Conservation (phyloP, 371 early-diverging fungal genomes). For the Rhizopus sp. region DNA sequence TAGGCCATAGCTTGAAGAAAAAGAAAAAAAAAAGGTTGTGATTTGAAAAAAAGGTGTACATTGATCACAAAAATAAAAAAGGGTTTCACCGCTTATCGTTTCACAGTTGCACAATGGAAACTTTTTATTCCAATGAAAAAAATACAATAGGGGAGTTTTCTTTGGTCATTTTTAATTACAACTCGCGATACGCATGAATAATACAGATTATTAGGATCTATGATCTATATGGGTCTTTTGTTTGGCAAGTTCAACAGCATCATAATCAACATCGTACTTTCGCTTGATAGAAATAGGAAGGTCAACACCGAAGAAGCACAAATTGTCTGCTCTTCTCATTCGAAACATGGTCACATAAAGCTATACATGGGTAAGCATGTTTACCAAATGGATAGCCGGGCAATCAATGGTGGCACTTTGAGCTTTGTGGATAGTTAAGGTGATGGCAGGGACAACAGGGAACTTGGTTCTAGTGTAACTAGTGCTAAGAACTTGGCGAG, state of each 20-base stretch:
- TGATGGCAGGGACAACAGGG: neutral
- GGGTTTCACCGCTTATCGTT: neutral
- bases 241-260: neutral
- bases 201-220: no score
- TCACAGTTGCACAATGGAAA: neutral
- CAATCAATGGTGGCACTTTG: slow-evolving; percentile 4
- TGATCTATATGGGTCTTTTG: neutral
- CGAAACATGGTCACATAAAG: slow-evolving; percentile 7
- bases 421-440: neutral
- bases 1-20: slow-evolving; percentile 29
- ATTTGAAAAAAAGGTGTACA: neutral
- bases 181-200: no score
- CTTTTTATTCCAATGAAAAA: neutral
- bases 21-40: neutral
- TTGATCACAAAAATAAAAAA: neutral
- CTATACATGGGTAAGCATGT: slow-evolving; percentile 4
- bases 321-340: slow-evolving; percentile 3
- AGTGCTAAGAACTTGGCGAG: neutral
- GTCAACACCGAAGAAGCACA: slow-evolving; percentile 3
- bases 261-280: neutral
- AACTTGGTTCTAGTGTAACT: slow-evolving; percentile 3
- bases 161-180: no score
- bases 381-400: neutral
- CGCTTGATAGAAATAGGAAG: neutral
- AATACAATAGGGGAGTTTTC: neutral